Evolutionary conservation across 208 protist genomes (phyloP).

Genomic region (Trypanosoma mega): DNA sequence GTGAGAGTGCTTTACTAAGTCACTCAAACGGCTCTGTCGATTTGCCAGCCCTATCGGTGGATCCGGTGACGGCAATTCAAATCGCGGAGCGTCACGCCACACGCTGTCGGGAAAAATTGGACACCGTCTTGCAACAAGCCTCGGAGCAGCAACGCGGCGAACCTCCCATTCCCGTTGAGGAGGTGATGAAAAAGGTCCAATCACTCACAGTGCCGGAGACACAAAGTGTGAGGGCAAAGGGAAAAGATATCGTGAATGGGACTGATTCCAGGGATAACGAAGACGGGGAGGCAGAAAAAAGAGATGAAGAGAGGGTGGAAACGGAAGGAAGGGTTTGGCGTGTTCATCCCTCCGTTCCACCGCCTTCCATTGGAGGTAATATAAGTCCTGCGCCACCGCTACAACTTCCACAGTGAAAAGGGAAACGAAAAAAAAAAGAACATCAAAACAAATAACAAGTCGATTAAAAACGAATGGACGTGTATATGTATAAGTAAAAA

Average conservation of each 20-base stretch:
- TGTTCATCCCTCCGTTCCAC: constrained; percentile 4
- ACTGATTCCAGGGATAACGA: too few relatives aligned
- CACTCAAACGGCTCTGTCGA: too few relatives aligned
- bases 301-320: not conserved
- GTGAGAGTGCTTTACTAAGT: not conserved
- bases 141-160: not conserved
- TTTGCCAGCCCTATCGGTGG: not conserved
- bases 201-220: too few relatives aligned
- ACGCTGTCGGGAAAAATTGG: constrained; percentile 6
- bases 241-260: too few relatives aligned
- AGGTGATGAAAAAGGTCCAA: constrained; percentile 12
- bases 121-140: constrained; percentile 11
- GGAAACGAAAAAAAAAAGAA: too few relatives aligned
- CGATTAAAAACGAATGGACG: too few relatives aligned
- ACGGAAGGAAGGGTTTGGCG: not conserved
- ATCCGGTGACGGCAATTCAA: constrained; percentile 13
- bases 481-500: too few relatives aligned
- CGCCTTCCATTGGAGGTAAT: constrained; percentile 20
- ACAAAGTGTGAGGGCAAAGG: too few relatives aligned
- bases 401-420: constrained; percentile 9
- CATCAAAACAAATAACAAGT: too few relatives aligned
- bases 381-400: constrained; percentile 14
- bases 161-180: constrained; percentile 5
- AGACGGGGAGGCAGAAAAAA: constrained; percentile 2
- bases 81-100: constrained; percentile 7